Evolutionary conservation across 768 basidiomycete species (phyloP).

Genomic region (Termitomyces sp.): DNA sequence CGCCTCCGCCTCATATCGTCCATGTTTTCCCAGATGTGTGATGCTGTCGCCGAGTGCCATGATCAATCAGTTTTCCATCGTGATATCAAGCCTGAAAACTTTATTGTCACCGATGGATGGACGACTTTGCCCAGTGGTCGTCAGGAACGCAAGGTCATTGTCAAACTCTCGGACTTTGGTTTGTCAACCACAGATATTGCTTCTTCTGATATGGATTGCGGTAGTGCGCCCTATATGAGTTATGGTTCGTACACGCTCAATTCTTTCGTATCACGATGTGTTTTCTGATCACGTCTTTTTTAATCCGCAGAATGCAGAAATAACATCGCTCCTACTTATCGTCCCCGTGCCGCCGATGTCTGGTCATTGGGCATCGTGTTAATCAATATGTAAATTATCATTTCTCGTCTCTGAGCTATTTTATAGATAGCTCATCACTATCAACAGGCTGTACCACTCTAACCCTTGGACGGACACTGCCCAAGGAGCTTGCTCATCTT

Average conservation of each 20-base stretch:
- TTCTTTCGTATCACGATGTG: conserved; percentile 6
- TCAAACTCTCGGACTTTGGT: conserved; percentile 97
- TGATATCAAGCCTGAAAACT: conserved; percentile 99
- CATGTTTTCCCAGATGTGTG: conserved; percentile 99
- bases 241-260: conserved; percentile 60
- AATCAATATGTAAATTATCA: conserved; percentile 84
- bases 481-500: conserved; percentile 75
- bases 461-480: conserved; percentile 98
- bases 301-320: conserved; percentile 83
- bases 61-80: conserved; percentile 88
- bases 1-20: conserved; percentile 90
- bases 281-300: conserved; percentile 9
- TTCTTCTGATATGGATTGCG: conserved; percentile 96
- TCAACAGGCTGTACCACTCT: conserved; percentile 85
- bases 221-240: conserved; percentile 98
- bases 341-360: conserved; percentile 92
- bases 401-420: conserved; percentile 15
- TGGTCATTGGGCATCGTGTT: conserved; percentile 99
- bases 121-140: conserved; percentile 48
- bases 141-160: conserved; percentile 82
- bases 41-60: conserved; percentile 94
- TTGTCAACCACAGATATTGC: conserved; percentile 86
- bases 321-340: conserved; percentile 92
- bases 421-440: neutral
- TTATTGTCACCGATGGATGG: conserved; percentile 87